Base-by-base conservation (phyloP, 805 yeast genomes). In the Metschnikowia bowlesiae region DNA sequence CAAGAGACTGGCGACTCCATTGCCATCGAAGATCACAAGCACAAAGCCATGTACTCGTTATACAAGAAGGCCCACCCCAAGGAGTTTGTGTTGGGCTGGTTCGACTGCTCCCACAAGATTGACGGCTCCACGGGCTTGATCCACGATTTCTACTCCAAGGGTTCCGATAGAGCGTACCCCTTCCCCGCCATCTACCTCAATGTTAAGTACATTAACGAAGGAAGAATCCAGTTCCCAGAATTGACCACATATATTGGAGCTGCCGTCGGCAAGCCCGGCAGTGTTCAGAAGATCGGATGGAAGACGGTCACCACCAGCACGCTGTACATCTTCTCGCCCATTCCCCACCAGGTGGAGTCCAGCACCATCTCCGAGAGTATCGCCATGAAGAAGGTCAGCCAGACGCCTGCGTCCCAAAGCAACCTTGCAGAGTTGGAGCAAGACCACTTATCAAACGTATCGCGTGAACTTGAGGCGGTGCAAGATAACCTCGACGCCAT, bases 71-170 rank as follows among this genome's bases (percentile, higher is more conserved):
- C 92, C 33, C 85, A 84, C 68, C 92, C 94, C 50, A 86, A 85
- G 63, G 86, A 84, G 56, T 76, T 78, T 46, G 85, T 89, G 49
- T 76, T 89, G 44, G 96, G 96, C 49, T 89, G 96, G 96, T 89
- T 87, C 66, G 83, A 85, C 46, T 73, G 80, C 39, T 73, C 85
- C 14, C 71, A 74, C 44, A 74, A 73, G 56, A 78, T 88, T 55
- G 91, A 87, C 69, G 76, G 81, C 49, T 80, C 85, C 65, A 81
- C 90, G 11, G 88, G 88, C 8, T 76, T 87, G 56, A 83, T 89
- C 61, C 96, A 89, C 65, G 92, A 85, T 62, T 85, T 87, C 63
- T 89, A 85, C 71, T 74, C 83, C 37, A 83, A 84, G 60, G 85
- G 87, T 50, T 69, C 76, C 14, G 85, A 82, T 61, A 82, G 89